Conservation (phyloP, 805 yeast species). For the Hanseniaspora vineae region DNA sequence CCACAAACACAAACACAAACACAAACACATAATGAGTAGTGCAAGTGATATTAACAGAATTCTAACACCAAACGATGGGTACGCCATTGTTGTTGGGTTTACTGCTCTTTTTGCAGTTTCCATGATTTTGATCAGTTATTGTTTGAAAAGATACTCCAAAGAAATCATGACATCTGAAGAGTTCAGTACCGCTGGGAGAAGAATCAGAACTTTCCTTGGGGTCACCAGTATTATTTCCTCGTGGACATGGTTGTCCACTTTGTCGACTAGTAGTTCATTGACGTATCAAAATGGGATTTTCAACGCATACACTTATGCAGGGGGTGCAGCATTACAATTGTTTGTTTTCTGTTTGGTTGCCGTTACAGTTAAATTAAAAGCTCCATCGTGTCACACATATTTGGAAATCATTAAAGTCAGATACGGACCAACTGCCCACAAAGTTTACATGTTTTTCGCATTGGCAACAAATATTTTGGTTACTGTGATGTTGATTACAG, state of each 20-base stretch:
- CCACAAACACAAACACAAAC: not conserved
- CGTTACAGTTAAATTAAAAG: conserved; percentile 75
- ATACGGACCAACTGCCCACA: conserved; percentile 68
- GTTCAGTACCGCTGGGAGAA: conserved; percentile 84
- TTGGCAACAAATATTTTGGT: conserved; percentile 80
- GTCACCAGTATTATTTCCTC: conserved; percentile 86
- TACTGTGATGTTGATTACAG: conserved; percentile 83
- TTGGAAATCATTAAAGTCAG: conserved; percentile 72
- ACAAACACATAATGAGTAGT: not conserved
- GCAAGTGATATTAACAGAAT: conserved; percentile 1
- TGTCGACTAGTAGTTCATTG: conserved; percentile 63
- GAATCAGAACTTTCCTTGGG: conserved; percentile 73
- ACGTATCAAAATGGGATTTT: conserved; percentile 67
- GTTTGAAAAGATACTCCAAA: conserved; percentile 64
- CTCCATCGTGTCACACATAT: conserved; percentile 88
- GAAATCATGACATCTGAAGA: conserved; percentile 89
- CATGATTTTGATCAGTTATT: conserved; percentile 63
- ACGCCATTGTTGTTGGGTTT: conserved; percentile 79
- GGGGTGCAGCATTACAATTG: conserved; percentile 87
- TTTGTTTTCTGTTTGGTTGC: conserved; percentile 78
- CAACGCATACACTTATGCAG: conserved; percentile 76
- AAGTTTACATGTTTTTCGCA: conserved; percentile 63
- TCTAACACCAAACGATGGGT: conserved; percentile 32
- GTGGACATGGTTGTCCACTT: conserved; percentile 90
- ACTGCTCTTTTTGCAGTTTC: conserved; percentile 68